phyloP scores from a whole-genome alignment of 192 early-diverging fungal species.

The Entomortierella chlamydospora region DNA sequence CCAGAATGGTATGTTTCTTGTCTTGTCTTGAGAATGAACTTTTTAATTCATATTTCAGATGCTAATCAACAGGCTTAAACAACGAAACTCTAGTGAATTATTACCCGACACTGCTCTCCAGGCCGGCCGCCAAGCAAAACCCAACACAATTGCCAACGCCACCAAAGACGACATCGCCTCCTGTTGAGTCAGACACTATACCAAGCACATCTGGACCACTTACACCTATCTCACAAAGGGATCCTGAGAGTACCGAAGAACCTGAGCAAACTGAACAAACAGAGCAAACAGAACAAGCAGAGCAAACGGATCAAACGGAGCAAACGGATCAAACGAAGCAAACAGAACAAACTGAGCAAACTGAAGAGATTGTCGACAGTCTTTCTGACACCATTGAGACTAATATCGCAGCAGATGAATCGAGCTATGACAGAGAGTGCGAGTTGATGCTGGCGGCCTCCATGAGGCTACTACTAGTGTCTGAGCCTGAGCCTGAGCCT shows the following conservation, averaged over 20 bases:
- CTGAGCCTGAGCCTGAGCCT: not conserved
- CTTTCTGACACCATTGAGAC: not conserved
- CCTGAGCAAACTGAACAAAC: not conserved
- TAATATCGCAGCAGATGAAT: not conserved
- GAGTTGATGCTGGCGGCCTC: slow-evolving; percentile 2
- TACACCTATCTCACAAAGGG: slow-evolving; percentile 15
- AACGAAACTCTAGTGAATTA: slow-evolving; percentile 18
- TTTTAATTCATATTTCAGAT: too few species aligned
- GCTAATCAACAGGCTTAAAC: not conserved
- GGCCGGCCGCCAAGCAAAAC: slow-evolving; percentile 1
- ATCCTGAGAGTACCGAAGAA: not conserved
- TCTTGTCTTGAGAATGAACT: too few species aligned
- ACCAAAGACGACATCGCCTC: slow-evolving; percentile 16
- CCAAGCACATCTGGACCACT: slow-evolving; percentile 12
- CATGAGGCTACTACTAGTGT: not conserved
- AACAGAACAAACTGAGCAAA: not conserved
- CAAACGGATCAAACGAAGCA: too few species aligned
- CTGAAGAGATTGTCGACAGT: not conserved
- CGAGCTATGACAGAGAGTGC: not conserved
- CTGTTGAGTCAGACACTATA: slow-evolving; percentile 31
- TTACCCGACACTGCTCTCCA: slow-evolving; percentile 17
- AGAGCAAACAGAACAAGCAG: too few species aligned
- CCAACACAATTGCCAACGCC: slow-evolving; percentile 1
- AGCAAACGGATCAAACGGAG: too few species aligned
- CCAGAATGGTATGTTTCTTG: not conserved